Evolutionary conservation across 2,329 filamentous ascomycete genomes (phyloP).

Genomic region (Neurospora sp.): DNA sequence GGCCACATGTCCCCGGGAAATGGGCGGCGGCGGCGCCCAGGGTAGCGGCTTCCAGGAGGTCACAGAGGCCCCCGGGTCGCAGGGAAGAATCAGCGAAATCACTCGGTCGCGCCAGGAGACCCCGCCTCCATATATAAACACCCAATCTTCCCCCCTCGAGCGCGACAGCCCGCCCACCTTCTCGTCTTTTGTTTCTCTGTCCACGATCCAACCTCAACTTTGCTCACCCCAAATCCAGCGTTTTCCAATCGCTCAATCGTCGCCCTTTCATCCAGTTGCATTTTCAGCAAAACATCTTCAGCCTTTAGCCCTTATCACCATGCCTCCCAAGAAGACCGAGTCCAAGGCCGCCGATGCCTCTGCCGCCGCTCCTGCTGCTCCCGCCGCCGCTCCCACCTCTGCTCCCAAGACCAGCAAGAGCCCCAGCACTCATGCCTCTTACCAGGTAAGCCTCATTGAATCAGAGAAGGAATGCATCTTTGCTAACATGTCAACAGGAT

Average conservation of each 20-base stretch:
- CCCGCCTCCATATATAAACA: constrained; percentile 52
- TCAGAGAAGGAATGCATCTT: constrained; percentile 6
- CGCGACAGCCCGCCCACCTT: constrained; percentile 35
- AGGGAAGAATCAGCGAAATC: constrained; percentile 18
- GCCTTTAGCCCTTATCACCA: constrained; percentile 26
- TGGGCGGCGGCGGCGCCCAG: constrained; percentile 7
- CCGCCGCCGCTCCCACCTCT: background rate
- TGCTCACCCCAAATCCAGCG: constrained; percentile 14
- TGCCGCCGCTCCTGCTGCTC: constrained; percentile 16
- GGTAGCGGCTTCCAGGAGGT: constrained; percentile 1
- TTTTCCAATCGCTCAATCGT: constrained; percentile 5
- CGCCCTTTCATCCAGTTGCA: constrained; percentile 9
- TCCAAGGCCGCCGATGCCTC: constrained; percentile 38
- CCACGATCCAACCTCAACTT: constrained; percentile 19
- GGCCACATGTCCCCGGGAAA: constrained; percentile 11
- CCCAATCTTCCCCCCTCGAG: constrained; percentile 39
- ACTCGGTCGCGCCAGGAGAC: constrained; percentile 42
- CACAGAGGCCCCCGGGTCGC: background rate
- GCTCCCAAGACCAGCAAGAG: constrained; percentile 30
- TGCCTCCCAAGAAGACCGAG: constrained; percentile 50
- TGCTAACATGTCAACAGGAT: constrained; percentile 36
- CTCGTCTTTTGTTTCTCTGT: constrained; percentile 29
- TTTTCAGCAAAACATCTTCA: constrained; percentile 10
- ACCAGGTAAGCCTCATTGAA: constrained; percentile 40
- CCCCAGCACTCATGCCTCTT: constrained; percentile 39